phyloP scores from a whole-genome alignment of 2,329 filamentous ascomycete species.

The Ceratocystis smalleyi region DNA sequence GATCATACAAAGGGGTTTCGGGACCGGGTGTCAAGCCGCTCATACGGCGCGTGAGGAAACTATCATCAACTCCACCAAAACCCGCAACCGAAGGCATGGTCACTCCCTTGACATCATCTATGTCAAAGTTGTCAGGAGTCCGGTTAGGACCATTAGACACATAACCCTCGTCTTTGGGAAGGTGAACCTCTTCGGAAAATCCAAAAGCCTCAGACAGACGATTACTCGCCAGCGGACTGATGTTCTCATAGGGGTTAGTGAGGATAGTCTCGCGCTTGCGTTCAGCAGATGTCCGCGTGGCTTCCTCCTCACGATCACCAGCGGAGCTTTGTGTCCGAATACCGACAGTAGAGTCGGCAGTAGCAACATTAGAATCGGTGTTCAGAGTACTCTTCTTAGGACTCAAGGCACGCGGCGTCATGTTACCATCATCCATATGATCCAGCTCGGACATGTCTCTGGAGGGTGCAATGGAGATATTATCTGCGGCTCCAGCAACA shows the following conservation, averaged over 20 bases:
- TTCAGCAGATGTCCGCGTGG: slow-evolving; percentile 37
- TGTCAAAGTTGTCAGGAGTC: slow-evolving; percentile 33
- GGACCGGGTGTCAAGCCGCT: slow-evolving; percentile 89
- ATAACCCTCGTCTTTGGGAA: slow-evolving; percentile 61
- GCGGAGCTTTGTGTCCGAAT: slow-evolving; percentile 19
- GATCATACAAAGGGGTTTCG: slow-evolving; percentile 77
- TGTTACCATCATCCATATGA: slow-evolving; percentile 25
- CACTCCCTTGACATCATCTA: slow-evolving; percentile 36
- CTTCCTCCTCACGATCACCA: slow-evolving; percentile 21
- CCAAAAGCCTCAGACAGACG: slow-evolving; percentile 37
- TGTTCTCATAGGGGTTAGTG: slow-evolving; percentile 52
- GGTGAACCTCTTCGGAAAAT: not conserved
- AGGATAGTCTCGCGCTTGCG: slow-evolving; percentile 50
- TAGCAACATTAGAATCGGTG: slow-evolving; percentile 39
- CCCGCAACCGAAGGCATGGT: slow-evolving; percentile 20
- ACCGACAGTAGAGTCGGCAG: slow-evolving; percentile 23
- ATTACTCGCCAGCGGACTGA: slow-evolving; percentile 45
- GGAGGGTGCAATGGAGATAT: slow-evolving; percentile 11
- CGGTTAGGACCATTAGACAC: slow-evolving; percentile 56
- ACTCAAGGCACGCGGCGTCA: slow-evolving; percentile 30
- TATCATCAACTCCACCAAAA: slow-evolving; percentile 43
- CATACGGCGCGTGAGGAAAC: slow-evolving; percentile 55
- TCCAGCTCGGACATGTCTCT: slow-evolving; percentile 3
- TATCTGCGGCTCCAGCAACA: slow-evolving; percentile 14
- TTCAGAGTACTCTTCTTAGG: slow-evolving; percentile 21